A percentile compares a stretch with the other conserved stretches of the same genome.
phyloP scores from a whole-genome alignment of 306 rosid species.

The Argentina anserina region DNA sequence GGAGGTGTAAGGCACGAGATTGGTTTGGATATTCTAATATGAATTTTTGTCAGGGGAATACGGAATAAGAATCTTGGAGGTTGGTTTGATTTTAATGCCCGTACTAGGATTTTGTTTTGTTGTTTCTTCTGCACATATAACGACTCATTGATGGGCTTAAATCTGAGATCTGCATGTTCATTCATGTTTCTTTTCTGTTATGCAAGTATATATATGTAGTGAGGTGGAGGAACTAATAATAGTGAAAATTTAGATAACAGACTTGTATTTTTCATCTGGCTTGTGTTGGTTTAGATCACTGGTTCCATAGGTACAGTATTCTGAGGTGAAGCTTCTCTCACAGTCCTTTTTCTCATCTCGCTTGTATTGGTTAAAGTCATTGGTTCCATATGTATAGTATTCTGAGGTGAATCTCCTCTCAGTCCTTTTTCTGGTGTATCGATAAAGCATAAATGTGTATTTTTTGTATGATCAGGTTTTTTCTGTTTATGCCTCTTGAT shows the following conservation, averaged over 20 bases:
- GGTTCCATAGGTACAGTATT: slow-evolving; percentile 6
- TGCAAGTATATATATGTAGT: background rate
- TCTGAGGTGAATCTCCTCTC: slow-evolving; percentile 8
- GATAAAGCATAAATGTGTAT: background rate
- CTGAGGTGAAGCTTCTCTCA: slow-evolving; percentile 7
- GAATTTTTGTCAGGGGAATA: background rate
- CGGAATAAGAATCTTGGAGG: background rate
- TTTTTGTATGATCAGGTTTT: slow-evolving; percentile 28
- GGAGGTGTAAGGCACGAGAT: background rate
- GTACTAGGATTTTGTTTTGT: background rate
- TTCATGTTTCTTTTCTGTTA: background rate
- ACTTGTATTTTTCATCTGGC: slow-evolving; percentile 3
- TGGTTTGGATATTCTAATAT: slow-evolving; percentile 7
- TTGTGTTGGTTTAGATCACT: background rate
- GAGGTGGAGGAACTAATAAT: background rate
- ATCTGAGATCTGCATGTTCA: background rate
- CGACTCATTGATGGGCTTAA: background rate
- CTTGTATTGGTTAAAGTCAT: background rate
- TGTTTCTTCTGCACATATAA: background rate
- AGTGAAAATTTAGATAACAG: background rate
- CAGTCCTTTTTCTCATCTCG: slow-evolving; percentile 6
- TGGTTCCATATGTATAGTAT: slow-evolving; percentile 7
- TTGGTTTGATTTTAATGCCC: background rate
- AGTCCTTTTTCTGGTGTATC: slow-evolving; percentile 15
- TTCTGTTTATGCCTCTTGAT: slow-evolving; percentile 14